Evolutionary conservation across 345 rosid species (phyloP).

Genomic region (Heritiera fomes): DNA sequence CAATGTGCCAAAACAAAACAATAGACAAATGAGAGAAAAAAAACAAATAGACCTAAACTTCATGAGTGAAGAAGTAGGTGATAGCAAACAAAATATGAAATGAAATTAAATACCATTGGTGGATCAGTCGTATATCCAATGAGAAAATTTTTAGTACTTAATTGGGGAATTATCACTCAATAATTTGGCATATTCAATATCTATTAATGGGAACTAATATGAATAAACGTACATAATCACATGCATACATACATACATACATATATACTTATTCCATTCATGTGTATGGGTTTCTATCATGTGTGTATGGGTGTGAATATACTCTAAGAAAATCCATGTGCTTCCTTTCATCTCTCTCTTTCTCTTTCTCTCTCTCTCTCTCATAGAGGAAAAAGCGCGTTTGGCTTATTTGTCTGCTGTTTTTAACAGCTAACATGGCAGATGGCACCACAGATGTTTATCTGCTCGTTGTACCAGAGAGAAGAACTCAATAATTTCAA

Average conservation of each 20-base stretch:
- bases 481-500: constrained; percentile 7
- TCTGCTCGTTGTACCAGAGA: constrained; percentile 13
- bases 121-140: background rate
- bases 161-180: background rate
- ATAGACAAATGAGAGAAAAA: background rate
- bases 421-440: background rate
- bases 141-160: background rate
- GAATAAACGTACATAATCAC: background rate
- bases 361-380: background rate
- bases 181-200: background rate
- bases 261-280: background rate
- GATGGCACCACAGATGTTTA: constrained; percentile 10
- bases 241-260: background rate
- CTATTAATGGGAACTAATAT: background rate
- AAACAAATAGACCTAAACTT: background rate
- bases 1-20: constrained; percentile 1
- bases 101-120: background rate
- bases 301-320: background rate
- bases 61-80: background rate
- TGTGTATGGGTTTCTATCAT: background rate
- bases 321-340: background rate
- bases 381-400: constrained; percentile 2
- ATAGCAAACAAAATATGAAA: background rate
- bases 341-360: background rate
- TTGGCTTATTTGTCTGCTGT: background rate